Conservation (phyloP, 1,139 yeast species). For the Arxiozyma heterogenica region DNA sequence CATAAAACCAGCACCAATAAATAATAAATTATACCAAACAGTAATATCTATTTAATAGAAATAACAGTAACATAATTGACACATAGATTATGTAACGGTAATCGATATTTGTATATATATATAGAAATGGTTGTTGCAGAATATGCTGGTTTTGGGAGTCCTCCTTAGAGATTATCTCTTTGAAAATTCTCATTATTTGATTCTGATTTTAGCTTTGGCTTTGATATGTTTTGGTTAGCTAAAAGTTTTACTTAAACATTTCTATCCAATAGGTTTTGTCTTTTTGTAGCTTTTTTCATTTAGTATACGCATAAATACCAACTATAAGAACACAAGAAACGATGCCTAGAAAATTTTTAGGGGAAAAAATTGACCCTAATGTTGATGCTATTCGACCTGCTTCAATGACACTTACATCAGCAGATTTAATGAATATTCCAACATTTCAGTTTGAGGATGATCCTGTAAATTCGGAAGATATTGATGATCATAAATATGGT, state of each 20-base stretch:
- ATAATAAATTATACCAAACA: background rate
- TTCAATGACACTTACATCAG: conserved; percentile 23
- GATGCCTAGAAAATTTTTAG: conserved; percentile 27
- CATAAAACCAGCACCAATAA: background rate
- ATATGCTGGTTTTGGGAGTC: background rate
- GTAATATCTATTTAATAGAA: too few species aligned
- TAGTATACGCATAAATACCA: background rate
- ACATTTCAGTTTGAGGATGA: conserved; percentile 8
- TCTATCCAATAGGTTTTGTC: too few species aligned
- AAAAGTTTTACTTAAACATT: background rate
- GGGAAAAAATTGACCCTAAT: conserved; percentile 21
- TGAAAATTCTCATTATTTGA: too few species aligned
- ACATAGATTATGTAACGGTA: background rate
- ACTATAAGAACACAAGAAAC: background rate
- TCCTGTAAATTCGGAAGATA: background rate
- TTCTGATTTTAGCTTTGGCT: background rate
- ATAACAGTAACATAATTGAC: too few species aligned
- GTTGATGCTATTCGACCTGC: conserved; percentile 27
- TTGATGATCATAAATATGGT: conserved; percentile 4
- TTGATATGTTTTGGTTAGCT: background rate
- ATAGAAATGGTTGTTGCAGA: background rate
- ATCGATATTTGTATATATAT: background rate
- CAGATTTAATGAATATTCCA: conserved; percentile 24
- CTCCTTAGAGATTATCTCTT: background rate
- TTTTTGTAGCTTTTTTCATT: background rate